A percentile compares a stretch with the other conserved stretches of the same genome.
Conservation (phyloP, 2,329 filamentous ascomycete genomes). For the Paraphoma sp. region DNA sequence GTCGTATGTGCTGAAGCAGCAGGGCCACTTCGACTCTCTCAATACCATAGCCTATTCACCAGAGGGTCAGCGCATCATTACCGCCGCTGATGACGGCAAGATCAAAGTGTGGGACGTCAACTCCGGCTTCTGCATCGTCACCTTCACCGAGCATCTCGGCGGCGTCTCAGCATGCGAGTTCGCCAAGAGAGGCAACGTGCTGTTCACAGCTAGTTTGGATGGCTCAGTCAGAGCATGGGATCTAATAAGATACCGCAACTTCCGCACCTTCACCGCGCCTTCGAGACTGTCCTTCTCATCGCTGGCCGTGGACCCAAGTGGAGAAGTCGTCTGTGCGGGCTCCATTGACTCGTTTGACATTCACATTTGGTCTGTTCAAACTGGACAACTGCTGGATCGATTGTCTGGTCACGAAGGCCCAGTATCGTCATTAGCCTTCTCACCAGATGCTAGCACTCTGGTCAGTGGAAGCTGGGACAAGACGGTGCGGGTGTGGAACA, state of each 20-base stretch:
- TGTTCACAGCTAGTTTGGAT: slow-evolving; percentile 94
- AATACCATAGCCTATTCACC: slow-evolving; percentile 93
- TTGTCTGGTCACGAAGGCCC: slow-evolving; percentile 93
- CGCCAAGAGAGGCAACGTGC: slow-evolving; percentile 90
- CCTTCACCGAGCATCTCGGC: slow-evolving; percentile 95
- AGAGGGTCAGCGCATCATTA: slow-evolving; percentile 91
- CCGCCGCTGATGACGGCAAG: slow-evolving; percentile 94
- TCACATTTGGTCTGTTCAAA: slow-evolving; percentile 98
- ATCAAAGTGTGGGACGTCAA: slow-evolving; percentile 98
- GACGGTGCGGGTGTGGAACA: slow-evolving; percentile 94
- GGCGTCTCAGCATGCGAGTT: slow-evolving; percentile 95
- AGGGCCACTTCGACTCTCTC: slow-evolving; percentile 96
- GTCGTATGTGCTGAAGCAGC: slow-evolving; percentile 97
- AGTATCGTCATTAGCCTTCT: slow-evolving; percentile 85
- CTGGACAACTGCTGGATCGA: slow-evolving; percentile 89
- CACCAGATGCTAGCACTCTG: slow-evolving; percentile 81
- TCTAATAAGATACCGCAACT: slow-evolving; percentile 93
- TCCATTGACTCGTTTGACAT: slow-evolving; percentile 97
- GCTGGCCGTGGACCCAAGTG: slow-evolving; percentile 94
- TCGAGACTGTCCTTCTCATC: slow-evolving; percentile 91
- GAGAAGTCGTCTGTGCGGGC: slow-evolving; percentile 93
- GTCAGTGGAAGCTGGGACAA: slow-evolving; percentile 97
- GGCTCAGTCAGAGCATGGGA: slow-evolving; percentile 97
- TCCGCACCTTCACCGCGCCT: slow-evolving; percentile 94
- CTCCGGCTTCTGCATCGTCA: slow-evolving; percentile 97